Evolutionary conservation across 768 basidiomycete genomes (phyloP).

Genomic region (Clitopilus passeckerianus): DNA sequence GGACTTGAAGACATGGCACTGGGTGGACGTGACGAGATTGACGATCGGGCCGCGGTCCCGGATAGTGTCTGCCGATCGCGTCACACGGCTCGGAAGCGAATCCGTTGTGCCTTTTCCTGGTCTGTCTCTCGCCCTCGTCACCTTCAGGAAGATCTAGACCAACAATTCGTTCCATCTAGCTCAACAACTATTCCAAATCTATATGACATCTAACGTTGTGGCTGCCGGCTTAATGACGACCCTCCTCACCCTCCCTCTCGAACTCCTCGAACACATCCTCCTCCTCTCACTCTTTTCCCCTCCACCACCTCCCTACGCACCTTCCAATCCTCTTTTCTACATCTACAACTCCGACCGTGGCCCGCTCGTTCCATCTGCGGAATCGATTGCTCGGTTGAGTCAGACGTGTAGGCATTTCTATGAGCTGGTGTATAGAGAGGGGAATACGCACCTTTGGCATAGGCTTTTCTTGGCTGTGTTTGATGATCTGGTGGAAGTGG

Average conservation of each 20-base stretch:
- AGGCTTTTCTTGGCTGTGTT: background rate
- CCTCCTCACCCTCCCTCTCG: slow-evolving; percentile 9
- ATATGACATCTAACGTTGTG: too few species aligned
- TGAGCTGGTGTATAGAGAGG: background rate
- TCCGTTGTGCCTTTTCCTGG: too few species aligned
- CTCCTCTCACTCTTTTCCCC: slow-evolving; percentile 6
- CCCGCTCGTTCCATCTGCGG: background rate
- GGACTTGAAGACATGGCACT: too few species aligned
- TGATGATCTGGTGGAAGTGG: background rate
- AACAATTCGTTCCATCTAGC: too few species aligned
- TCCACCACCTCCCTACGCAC: slow-evolving; percentile 10
- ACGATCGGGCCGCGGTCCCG: too few species aligned
- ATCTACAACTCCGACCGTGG: slow-evolving; percentile 10
- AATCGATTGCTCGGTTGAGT: background rate
- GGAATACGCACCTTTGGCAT: background rate
- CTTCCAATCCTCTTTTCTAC: slow-evolving; percentile 11
- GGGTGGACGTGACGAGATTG: too few species aligned
- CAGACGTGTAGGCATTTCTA: background rate
- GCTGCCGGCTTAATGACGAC: too few species aligned
- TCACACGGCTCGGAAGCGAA: too few species aligned
- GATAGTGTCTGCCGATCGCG: too few species aligned
- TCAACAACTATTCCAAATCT: too few species aligned
- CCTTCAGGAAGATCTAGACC: too few species aligned
- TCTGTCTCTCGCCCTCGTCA: too few species aligned
- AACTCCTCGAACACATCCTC: slow-evolving; percentile 13